Evolutionary conservation across 345 rosid species (phyloP), one percentile per base, ranked within the genome.

Genomic region (Acer yangbiense): DNA sequence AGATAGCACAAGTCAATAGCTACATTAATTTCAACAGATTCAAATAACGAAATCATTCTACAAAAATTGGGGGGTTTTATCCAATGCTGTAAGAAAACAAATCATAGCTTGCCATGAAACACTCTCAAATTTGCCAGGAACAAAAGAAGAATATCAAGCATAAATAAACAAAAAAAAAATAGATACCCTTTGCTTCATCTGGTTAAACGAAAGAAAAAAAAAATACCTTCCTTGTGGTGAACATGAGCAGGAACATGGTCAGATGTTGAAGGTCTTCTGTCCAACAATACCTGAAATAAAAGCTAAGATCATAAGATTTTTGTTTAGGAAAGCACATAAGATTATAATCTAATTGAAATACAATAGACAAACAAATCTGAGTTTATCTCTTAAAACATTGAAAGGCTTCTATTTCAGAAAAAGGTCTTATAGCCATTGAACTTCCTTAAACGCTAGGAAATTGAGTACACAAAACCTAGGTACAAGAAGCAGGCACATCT

Each of bases 191-290:
- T 25, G 27, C 27, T 25, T 25, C 27, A 25, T 25, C 27, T 1
- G 27, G 27, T 25, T 25, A 25, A 25, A 25, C 27, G 25, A 25
- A 25, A 25, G 1, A 25, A 25, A 25, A 25, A 23, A 74, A 16
- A 50, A 72, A 66, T 80, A 91, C 93, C 93, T 87, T 85, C 89
- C 76, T 69, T 83, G 71, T 76, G 64, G 73, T 76, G 88, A 69
- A 77, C 79, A 77, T 77, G 87, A 35, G 87, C 83, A 17, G 87
- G 87, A 65, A 73, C 77, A 58, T 66, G 76, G 21, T 77, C 81
- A 50, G 78, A 62, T 39, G 89, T 57, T 58, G 80, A 60, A 39
- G 84, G 81, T 68, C 77, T 82, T 78, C 73, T 80, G 81, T 80
- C 83, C 77, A 86, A 71, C 77, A 87, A 50, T 35, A 84, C 82